Conservation (phyloP, 169 alveolate genomes). For the Amoebophrya sp. region DNA sequence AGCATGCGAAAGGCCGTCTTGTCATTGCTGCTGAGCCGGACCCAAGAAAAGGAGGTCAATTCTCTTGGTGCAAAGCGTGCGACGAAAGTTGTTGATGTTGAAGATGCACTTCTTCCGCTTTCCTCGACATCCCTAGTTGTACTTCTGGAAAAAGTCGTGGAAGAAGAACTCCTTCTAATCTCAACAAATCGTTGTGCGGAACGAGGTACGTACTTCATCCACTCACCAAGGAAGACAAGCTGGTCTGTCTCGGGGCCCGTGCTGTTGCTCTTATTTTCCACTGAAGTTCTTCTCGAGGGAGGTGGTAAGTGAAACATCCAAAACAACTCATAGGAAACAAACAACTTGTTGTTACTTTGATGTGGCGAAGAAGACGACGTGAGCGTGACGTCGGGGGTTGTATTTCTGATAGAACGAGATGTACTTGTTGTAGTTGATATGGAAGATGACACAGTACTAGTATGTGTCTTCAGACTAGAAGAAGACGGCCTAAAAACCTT, state of each 20-base stretch:
- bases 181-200: not conserved
- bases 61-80: too few relatives aligned
- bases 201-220: not conserved
- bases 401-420: not conserved
- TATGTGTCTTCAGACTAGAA: not conserved
- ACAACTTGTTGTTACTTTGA: not conserved
- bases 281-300: too few relatives aligned
- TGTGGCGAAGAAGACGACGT: too few relatives aligned
- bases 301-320: not conserved
- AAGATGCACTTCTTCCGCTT: not conserved
- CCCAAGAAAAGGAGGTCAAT: too few relatives aligned
- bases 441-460: not conserved
- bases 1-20: too few relatives aligned
- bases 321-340: not conserved
- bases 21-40: too few relatives aligned
- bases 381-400: too few relatives aligned
- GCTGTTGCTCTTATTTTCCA: too few relatives aligned
- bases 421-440: not conserved
- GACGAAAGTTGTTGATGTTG: not conserved
- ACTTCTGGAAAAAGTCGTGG: not conserved
- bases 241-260: not conserved
- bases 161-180: not conserved
- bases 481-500: not conserved
- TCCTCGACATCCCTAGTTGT: not conserved
- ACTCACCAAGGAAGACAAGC: not conserved